Conservation (phyloP, 2,329 filamentous ascomycete species). For the Neonectria punicea region DNA sequence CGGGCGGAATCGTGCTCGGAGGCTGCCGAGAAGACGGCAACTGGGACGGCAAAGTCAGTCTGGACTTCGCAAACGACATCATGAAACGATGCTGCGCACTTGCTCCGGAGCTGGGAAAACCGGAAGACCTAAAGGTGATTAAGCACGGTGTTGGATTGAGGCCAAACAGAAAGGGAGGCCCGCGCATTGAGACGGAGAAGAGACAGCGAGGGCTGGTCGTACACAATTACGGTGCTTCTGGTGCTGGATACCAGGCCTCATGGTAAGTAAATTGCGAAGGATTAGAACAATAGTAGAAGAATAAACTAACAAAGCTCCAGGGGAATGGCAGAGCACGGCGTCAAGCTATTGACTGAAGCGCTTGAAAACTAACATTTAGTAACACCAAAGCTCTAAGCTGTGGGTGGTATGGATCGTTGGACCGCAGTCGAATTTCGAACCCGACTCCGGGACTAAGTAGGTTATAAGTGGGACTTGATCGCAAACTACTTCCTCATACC, state of each 20-base stretch:
- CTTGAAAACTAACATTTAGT: background rate
- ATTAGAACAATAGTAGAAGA: background rate
- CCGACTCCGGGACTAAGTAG: too few relatives aligned
- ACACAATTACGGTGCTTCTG: conserved; percentile 44
- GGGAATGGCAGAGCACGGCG: background rate
- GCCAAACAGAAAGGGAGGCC: conserved; percentile 41
- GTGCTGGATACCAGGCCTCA: conserved; percentile 44
- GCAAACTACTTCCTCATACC: too few relatives aligned
- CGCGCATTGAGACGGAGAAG: conserved; percentile 46
- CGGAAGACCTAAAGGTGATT: conserved; percentile 48
- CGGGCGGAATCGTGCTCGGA: conserved; percentile 17
- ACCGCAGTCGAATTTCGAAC: too few relatives aligned
- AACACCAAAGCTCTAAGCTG: background rate
- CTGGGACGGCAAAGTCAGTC: conserved; percentile 45
- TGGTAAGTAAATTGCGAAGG: conserved; percentile 24
- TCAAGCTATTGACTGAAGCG: background rate
- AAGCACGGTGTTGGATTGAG: conserved; percentile 48
- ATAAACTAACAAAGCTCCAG: background rate
- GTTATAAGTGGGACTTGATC: too few relatives aligned
- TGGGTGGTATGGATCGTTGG: too few relatives aligned
- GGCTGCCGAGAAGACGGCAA: conserved; percentile 47
- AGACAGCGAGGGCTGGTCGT: conserved; percentile 35
- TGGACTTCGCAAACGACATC: conserved; percentile 47
- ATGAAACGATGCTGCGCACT: conserved; percentile 48
- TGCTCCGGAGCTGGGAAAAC: conserved; percentile 46